phyloP scores from a whole-genome alignment of 345 rosid genomes.

The Aquilaria yunnanensis region DNA sequence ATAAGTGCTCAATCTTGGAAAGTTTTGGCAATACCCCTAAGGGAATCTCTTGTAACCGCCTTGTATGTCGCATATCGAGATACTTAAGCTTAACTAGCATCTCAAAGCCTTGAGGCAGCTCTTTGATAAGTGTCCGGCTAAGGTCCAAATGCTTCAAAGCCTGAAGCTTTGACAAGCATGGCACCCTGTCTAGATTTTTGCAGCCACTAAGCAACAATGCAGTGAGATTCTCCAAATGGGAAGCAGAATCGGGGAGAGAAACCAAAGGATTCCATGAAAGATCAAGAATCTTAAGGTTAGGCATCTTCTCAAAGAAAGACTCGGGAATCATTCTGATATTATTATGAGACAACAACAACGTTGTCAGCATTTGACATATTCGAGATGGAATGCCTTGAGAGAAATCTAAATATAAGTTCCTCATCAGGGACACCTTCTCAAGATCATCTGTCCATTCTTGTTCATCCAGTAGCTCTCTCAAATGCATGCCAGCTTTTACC shows the following conservation, averaged over 20 bases:
- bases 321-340: constrained; percentile 5
- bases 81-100: constrained; percentile 8
- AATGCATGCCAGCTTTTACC: constrained; percentile 14
- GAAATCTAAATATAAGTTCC: not conserved
- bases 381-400: not conserved
- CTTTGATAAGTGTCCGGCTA: not conserved
- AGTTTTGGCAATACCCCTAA: not conserved
- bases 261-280: not conserved
- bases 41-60: not conserved
- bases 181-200: not conserved
- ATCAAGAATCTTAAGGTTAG: constrained; percentile 16
- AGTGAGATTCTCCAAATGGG: constrained; percentile 3
- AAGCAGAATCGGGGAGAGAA: constrained; percentile 9
- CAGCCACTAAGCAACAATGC: not conserved
- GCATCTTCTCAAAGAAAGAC: constrained; percentile 2
- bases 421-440: too few species aligned
- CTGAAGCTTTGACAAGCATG: constrained; percentile 9
- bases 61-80: not conserved
- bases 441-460: constrained; percentile 9
- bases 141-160: constrained; percentile 16
- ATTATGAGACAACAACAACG: constrained; percentile 11
- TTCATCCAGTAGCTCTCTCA: constrained; percentile 10
- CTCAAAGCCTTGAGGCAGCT: constrained; percentile 19
- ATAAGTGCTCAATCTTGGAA: too few species aligned
- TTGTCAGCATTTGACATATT: not conserved